Evolutionary conservation across 2,329 filamentous ascomycete genomes (phyloP).

Genomic region (Colletotrichum lini): DNA sequence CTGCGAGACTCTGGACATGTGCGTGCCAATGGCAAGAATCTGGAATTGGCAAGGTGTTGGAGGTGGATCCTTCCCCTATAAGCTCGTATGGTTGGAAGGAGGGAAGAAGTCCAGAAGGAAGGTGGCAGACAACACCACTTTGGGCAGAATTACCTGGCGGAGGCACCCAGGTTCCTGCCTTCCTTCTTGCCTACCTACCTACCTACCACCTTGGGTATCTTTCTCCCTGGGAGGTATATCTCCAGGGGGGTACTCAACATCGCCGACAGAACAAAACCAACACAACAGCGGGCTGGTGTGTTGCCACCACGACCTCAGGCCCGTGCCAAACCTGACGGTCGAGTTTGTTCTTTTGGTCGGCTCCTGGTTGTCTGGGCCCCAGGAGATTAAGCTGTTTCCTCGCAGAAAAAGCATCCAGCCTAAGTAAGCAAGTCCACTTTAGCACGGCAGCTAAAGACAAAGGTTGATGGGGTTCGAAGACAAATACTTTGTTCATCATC

Average conservation of each 20-base stretch:
- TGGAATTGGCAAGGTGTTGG: background rate
- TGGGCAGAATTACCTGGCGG: background rate
- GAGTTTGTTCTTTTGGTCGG: background rate
- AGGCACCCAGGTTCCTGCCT: no score
- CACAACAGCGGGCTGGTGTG: background rate
- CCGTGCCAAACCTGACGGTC: background rate
- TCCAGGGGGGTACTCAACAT: no score
- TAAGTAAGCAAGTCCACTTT: background rate
- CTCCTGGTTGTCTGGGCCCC: background rate
- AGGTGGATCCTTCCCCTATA: no score
- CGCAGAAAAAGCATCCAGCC: background rate
- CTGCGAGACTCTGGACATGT: slow-evolving; percentile 8
- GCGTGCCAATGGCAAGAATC: background rate
- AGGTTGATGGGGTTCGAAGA: background rate
- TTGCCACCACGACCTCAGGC: background rate
- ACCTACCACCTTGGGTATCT: background rate
- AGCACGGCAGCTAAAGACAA: slow-evolving; percentile 2
- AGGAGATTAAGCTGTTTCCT: slow-evolving; percentile 17
- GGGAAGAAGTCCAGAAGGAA: background rate
- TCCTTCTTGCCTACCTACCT: background rate
- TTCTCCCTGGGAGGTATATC: no score
- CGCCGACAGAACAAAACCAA: background rate
- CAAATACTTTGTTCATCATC: slow-evolving; percentile 6
- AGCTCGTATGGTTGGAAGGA: no score
- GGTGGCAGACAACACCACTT: no score